Evolutionary conservation across 192 early-diverging fungal species (phyloP), one percentile per base, ranked within the genome.

Genomic region (Mortierella claussenii): DNA sequence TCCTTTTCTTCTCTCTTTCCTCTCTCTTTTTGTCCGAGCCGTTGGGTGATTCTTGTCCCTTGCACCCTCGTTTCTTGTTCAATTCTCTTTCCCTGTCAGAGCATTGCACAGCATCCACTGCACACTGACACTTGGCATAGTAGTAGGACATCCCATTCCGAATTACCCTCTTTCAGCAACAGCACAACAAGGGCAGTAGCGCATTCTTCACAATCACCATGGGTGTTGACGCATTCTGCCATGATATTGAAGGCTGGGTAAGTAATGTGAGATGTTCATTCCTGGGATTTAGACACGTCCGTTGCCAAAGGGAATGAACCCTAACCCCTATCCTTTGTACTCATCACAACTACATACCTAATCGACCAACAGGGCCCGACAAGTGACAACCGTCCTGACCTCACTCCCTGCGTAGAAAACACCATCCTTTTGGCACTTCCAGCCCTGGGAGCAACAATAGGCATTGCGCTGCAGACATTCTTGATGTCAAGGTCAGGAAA

Each of bases 361-460:
- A 12, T 18, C 40, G n/a, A 23, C 23, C 20, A 45, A 54, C 52
- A 66, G 73, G 73, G 73, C 54, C 73, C 73, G 24, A 76, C 73
- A 7, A 67, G 64, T 36, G 7, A 8, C 4, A 15, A 0, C 3
- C 30, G 63, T 4, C 17, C 65, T n/a, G 73, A 76, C 51, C 55
- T 76, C n/a, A 76, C 73, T 7, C 65, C 51, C 7, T 76, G 73
- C n/a, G 56, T 76, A 24, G 73, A 76, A 31, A 53, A 76, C 46
- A 76, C 73, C 51, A 76, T 76, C 40, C 73, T 76, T 21, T 44
- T 56, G 24, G 65, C 33, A 5, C 63, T 76, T 2, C 73, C 73
- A n/a, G 56, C 73, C 5, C 58, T 76, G 4, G 9, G 58, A 8
- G 63, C 53, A 13, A 37, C 67, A 15, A 23, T 76, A 1, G 59